These are phyloP conservation scores for Castanea sativa DNA, from an alignment of 306 rosid species.

Conservation along the genomic window DNA sequence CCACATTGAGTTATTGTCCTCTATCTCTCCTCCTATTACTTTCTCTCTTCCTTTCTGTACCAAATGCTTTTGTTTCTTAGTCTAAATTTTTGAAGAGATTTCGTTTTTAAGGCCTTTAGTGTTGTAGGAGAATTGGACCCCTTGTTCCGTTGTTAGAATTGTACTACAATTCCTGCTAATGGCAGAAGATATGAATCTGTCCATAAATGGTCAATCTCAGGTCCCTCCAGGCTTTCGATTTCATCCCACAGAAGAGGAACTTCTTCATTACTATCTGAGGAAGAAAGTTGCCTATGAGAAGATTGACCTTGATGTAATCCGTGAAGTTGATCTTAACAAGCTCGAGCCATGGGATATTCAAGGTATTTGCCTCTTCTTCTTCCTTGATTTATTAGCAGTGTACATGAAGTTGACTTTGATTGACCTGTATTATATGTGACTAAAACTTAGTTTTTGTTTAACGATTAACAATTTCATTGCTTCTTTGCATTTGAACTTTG, in stretches of 20 bases:
- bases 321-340: slow-evolving; percentile 62
- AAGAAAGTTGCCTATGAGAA: slow-evolving; percentile 57
- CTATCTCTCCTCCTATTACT: background rate
- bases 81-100: background rate
- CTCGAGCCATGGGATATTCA: slow-evolving; percentile 71
- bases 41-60: background rate
- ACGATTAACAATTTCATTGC: background rate
- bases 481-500: background rate
- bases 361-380: slow-evolving; percentile 27
- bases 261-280: slow-evolving; percentile 54
- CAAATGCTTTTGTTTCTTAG: background rate
- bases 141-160: background rate
- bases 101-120: background rate
- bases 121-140: background rate
- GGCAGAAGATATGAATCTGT: slow-evolving; percentile 41
- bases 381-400: background rate
- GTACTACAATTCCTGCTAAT: background rate
- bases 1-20: background rate
- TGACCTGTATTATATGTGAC: too few relatives aligned
- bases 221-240: slow-evolving; percentile 59
- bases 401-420: too few relatives aligned
- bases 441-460: background rate
- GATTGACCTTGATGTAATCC: slow-evolving; percentile 59
- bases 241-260: slow-evolving; percentile 65
- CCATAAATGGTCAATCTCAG: slow-evolving; percentile 56